phyloP scores from a whole-genome alignment of 768 basidiomycete species.

The Tylopilus intermedius region DNA sequence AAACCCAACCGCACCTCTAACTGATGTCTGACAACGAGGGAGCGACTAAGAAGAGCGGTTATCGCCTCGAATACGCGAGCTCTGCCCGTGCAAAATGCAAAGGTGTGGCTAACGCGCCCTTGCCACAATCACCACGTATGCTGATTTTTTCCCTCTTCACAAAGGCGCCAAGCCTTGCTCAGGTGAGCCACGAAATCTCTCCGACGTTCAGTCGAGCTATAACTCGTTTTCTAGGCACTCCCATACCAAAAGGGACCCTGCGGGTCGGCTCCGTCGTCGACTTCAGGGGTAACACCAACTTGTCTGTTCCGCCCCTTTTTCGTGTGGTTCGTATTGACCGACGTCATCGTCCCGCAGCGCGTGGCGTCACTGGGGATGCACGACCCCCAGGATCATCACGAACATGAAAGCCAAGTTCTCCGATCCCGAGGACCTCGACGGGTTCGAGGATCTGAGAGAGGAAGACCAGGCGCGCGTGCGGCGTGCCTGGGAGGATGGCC shows the following conservation, averaged over 20 bases:
- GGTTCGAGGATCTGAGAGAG: conserved; percentile 65
- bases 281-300: conserved; percentile 60
- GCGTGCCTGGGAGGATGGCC: conserved; percentile 71
- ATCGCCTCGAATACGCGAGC: conserved; percentile 73
- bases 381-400: conserved; percentile 58
- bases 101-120: conserved; percentile 40
- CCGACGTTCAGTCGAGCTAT: neutral
- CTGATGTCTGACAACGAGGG: conserved; percentile 35
- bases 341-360: conserved; percentile 35
- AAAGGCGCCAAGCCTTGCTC: conserved; percentile 73
- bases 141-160: conserved; percentile 19
- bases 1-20: conserved; percentile 17
- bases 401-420: conserved; percentile 66
- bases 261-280: conserved; percentile 75
- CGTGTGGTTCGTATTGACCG: neutral
- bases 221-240: conserved; percentile 45
- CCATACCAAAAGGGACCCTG: conserved; percentile 67
- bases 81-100: conserved; percentile 73
- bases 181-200: conserved; percentile 39
- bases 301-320: conserved; percentile 40
- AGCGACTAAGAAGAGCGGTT: conserved; percentile 41
- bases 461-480: conserved; percentile 69
- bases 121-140: conserved; percentile 13
- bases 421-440: conserved; percentile 70
- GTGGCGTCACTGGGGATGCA: conserved; percentile 93